These are phyloP conservation scores for Nemania abortiva DNA, from an alignment of 2,329 filamentous ascomycete genomes.

Conservation along the genomic window DNA sequence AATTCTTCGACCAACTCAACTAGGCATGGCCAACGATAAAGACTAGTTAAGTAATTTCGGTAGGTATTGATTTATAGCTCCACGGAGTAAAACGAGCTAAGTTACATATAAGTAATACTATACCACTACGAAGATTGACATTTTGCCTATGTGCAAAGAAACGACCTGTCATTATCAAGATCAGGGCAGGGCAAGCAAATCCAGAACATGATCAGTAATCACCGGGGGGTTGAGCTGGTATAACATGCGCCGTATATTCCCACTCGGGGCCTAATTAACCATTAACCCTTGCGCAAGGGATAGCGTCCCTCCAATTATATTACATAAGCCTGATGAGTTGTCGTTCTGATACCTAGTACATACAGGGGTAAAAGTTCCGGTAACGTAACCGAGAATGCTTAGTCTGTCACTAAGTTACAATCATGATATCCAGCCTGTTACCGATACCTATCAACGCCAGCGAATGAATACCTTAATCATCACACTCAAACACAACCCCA, in stretches of 20 bases:
- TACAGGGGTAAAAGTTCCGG: conserved; percentile 3
- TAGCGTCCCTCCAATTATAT: neutral
- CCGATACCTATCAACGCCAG: conserved; percentile 8
- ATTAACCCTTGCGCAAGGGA: neutral
- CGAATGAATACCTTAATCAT: too few species aligned
- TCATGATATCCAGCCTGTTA: conserved; percentile 9
- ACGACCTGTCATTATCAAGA: neutral
- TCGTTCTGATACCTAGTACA: conserved; percentile 5
- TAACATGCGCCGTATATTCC: conserved; percentile 1
- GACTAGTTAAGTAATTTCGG: too few species aligned
- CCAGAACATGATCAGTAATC: conserved; percentile 3
- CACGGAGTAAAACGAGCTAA: too few species aligned
- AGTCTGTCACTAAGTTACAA: conserved; percentile 27
- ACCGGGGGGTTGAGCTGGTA: neutral
- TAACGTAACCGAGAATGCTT: conserved; percentile 8
- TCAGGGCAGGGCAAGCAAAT: neutral
- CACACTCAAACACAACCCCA: too few species aligned
- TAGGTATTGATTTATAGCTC: too few species aligned
- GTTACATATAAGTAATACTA: neutral
- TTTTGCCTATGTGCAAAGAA: neutral
- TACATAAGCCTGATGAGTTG: conserved; percentile 31
- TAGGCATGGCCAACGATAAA: conserved; percentile 26
- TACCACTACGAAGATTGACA: neutral
- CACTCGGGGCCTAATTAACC: neutral
- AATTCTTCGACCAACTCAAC: conserved; percentile 24